Base-by-base conservation (phyloP, 31 red algal species). In the Endocladia muricata region DNA sequence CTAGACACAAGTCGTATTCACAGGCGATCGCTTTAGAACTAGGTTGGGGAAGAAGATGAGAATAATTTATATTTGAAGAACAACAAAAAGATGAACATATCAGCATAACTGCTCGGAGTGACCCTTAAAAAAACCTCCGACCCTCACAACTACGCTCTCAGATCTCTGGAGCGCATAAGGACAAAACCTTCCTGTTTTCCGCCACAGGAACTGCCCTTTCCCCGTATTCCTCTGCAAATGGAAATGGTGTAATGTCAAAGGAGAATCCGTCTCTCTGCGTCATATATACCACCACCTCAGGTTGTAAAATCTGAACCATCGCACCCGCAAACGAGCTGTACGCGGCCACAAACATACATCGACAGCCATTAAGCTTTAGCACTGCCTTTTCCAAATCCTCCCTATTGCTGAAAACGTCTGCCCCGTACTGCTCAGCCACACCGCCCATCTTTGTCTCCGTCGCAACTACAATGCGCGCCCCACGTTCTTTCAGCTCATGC, bases 241-340 rank as follows among this genome's bases (percentile, higher is more conserved):
- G 4, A 55, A 67, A 79, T 61, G 55, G 60, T 2, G 15, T 25
- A 11, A 33, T 44, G 11, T 44, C 36, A 28, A 79, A 79, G 17
- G 39, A 52, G 55, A 79, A 79, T 28, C 76, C 76, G 3, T 4
- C 9, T 2, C 58, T 58, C 65, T 54, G 65, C 0, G 37, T 26
- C 3, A 54, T 79, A 54, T 79, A 67, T 36, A 79, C 76, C 1
- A 79, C 35, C 31, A 63, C 65, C 0, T 58, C 55, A 6, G 76
- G 76, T 23, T 37, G 19, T 13, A 61, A 52, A 37, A 79, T 65
- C 76, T 79, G 76, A 31, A 79, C 29, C 76, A 79, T 79, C 4
- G 76, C 76, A 2, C 60, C 57, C 7, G 76, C 76, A 79, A 79
- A 79, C 9, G 76, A 33, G 13, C 59, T 67, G 9, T 32, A 19